phyloP scores from a whole-genome alignment of 2,329 filamentous ascomycete species.

The Catunica adiposa region DNA sequence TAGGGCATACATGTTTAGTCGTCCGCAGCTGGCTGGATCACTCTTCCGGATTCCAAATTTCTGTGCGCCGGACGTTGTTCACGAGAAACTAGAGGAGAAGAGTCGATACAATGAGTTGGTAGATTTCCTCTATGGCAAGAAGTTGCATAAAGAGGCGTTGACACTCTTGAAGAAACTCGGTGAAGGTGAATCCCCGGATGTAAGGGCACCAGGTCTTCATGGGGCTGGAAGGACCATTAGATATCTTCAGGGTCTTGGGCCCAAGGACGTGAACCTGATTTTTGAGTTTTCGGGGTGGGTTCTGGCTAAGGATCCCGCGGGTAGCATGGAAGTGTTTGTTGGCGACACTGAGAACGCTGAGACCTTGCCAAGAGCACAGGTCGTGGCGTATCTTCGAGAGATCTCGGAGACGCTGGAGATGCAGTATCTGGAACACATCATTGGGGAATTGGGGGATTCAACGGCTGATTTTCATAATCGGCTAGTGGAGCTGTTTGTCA shows the following conservation, averaged over 20 bases:
- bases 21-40: constrained; percentile 67
- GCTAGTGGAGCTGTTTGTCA: constrained; percentile 53
- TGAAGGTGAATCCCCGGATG: constrained; percentile 34
- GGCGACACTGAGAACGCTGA: constrained; percentile 93
- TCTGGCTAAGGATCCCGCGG: constrained; percentile 49
- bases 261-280: constrained; percentile 77
- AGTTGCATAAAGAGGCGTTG: constrained; percentile 72
- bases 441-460: constrained; percentile 68
- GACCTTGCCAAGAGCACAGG: constrained; percentile 59
- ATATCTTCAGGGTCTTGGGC: constrained; percentile 78
- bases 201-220: constrained; percentile 40
- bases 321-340: constrained; percentile 85
- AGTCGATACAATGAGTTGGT: constrained; percentile 84
- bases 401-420: constrained; percentile 59
- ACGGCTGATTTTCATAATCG: constrained; percentile 78
- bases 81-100: constrained; percentile 76
- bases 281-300: constrained; percentile 88
- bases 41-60: constrained; percentile 95
- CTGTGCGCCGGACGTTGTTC: constrained; percentile 88
- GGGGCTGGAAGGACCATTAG: constrained; percentile 71
- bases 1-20: constrained; percentile 84
- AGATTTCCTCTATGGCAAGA: constrained; percentile 96
- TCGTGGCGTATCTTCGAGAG: constrained; percentile 55
- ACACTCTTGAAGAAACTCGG: constrained; percentile 72
- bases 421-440: constrained; percentile 77